These are phyloP conservation scores for Rhodomyrtus tomentosa DNA, from an alignment of 345 rosid genomes.

Conservation along the genomic window DNA sequence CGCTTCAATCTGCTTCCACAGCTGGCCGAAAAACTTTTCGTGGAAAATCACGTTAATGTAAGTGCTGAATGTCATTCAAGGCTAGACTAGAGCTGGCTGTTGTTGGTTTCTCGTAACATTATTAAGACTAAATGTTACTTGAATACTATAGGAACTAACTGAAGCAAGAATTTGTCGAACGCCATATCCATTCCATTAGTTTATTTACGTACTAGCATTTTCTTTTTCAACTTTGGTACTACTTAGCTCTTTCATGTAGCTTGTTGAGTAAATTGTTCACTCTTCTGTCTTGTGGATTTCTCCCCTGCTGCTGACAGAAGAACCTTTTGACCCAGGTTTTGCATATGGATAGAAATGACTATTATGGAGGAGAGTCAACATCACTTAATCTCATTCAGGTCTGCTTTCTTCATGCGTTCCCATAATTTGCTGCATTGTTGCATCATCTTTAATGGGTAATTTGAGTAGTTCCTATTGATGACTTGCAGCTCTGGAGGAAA, in stretches of 20 bases:
- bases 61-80: background rate
- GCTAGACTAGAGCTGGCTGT: background rate
- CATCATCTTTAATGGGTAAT: background rate
- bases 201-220: background rate
- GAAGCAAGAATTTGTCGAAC: background rate
- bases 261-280: background rate
- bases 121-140: background rate
- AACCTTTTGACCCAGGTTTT: conserved; percentile 44
- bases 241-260: background rate
- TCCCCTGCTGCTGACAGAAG: background rate
- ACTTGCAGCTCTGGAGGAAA: conserved; percentile 83
- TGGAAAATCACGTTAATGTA: background rate
- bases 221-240: background rate
- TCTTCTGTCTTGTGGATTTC: background rate
- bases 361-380: conserved; percentile 97
- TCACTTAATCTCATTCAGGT: conserved; percentile 97
- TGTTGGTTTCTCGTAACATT: background rate
- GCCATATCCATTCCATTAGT: background rate
- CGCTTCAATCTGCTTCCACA: background rate
- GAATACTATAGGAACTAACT: background rate
- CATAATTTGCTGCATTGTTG: background rate
- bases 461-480: background rate
- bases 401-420: background rate
- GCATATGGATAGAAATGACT: conserved; percentile 98
- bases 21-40: background rate